Base-by-base conservation (phyloP, 2,329 filamentous ascomycete genomes). In the Moelleriella libera region DNA sequence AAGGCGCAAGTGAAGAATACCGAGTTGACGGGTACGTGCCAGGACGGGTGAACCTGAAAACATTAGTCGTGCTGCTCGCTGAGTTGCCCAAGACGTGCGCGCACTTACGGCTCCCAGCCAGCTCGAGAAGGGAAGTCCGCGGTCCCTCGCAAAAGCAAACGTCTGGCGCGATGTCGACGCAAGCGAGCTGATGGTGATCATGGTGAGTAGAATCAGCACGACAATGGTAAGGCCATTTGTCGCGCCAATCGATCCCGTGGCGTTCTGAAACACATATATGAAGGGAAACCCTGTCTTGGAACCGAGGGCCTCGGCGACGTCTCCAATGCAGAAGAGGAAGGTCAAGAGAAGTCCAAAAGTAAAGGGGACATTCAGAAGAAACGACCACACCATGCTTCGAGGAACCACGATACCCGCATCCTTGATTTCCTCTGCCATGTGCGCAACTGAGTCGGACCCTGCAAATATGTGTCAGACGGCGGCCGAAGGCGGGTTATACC, bases 101-200 rank as follows among this genome's bases (percentile, higher is more conserved):
- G 40, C 14, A 48, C 50, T 43, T 44, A 49, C 48, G 10, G 46
- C 39, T 6, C 53, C 52, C 21, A 53, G 49, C 49, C 47, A 44
- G 49, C 50, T 43, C 30, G 54, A 51, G 48, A 53, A 55, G 6
- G 52, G 53, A 11, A 55, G 52, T 8, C 61, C 65, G 14, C 62
- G 57, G 50, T 68, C 65, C 11, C 65, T 57, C 4, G 59, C 56
- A 52, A 62, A 62, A 9, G 60, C 59, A 50, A 55, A 61, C 0
- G 60, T 53, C 50, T 60, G 58, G 1, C 60, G 56, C 2, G 59
- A 61, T 1, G 57, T 56, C 4, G 57, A 58, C 11, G 60, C 59
- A 1, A 59, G 53, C n/a, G 54, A 53, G 40, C 55, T 59, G 29
- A 60, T 49, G 30, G 54, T 55, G n/a, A 55, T 53, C 14, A 56